Evolutionary conservation across 2,329 filamentous ascomycete genomes (phyloP), one percentile per base, ranked within the genome.

Genomic region (Emergomyces pasteurianus): DNA sequence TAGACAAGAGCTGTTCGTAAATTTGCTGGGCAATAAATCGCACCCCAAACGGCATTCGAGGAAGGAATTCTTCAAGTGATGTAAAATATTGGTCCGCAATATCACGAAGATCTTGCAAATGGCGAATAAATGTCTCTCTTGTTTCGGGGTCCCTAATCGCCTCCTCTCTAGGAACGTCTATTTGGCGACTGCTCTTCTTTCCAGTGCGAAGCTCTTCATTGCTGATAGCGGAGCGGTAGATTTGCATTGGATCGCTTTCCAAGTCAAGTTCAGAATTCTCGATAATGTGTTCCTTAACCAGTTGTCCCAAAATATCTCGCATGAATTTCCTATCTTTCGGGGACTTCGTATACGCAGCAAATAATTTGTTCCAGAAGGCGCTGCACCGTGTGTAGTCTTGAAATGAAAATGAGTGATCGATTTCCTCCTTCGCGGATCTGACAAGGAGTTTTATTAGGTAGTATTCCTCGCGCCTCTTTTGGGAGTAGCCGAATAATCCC

Each of bases 131-230:
- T 31, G 92, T 86, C 63, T 88, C 86, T 68, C 92, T 85, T 1
- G 94, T 97, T 74, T 99, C 94, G 0, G 87, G 87, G 69, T 99
- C 94, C 67, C 92, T 87, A 72, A 99, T 96, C n/a, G 94, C 94
- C 67, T 95, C 82, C 72, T 99, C 94, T 64, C 92, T 85, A 0
- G 90, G 88, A 40, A 99, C 87, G 66, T 96, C 91, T 16, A 90
- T 84, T 40, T 86, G 88, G 64, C 94, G 83, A 57, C 83, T 83
- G 72, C 92, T 96, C 23, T 90, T 85, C 65, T 86, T 85, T 4
- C 94, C 94, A 0, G 94, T 99, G 21, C 90, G 86, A 28, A 99
- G 84, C 75, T 99, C 94, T 74, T 97, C 92, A 68, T 99, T 96
- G 77, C 95, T 97, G 76, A 99, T 95, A 16, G 90, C 87, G 5